Evolutionary conservation across 1,284 basidiomycete species (phyloP).

Genomic region (Takashimella tepidaria): DNA sequence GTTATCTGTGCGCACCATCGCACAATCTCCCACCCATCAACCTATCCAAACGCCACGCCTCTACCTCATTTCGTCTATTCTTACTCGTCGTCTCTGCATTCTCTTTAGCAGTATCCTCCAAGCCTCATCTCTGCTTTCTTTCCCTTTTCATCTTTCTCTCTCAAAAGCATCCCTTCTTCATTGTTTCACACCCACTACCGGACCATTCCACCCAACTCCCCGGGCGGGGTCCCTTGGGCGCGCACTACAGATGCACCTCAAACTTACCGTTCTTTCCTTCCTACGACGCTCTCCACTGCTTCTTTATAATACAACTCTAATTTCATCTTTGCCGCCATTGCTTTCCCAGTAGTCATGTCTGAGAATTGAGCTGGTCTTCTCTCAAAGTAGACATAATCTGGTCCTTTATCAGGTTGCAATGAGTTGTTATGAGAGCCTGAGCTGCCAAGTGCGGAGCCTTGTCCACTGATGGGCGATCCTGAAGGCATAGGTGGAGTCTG

Average conservation of each 20-base stretch:
- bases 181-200: not conserved
- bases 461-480: no score
- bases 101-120: not conserved
- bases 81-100: no score
- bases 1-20: no score
- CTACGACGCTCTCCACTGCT: constrained; percentile 83
- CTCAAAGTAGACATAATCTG: constrained; percentile 93
- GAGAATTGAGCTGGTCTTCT: constrained; percentile 77
- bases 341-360: constrained; percentile 81
- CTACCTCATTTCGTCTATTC: no score
- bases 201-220: not conserved
- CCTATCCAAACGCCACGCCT: no score
- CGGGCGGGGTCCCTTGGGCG: no score
- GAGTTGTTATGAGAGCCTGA: not conserved
- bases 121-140: not conserved
- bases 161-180: not conserved
- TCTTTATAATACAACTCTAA: constrained; percentile 98
- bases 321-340: constrained; percentile 93
- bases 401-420: constrained; percentile 43
- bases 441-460: not conserved
- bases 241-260: not conserved
- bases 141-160: not conserved
- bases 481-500: not conserved
- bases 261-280: constrained; percentile 71
- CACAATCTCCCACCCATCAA: no score